Percentiles rank a stretch among this genome's conserved stretches.
These are phyloP conservation scores for Claviceps cyperi DNA, from an alignment of 2,329 filamentous ascomycete species.

Conservation along the genomic window DNA sequence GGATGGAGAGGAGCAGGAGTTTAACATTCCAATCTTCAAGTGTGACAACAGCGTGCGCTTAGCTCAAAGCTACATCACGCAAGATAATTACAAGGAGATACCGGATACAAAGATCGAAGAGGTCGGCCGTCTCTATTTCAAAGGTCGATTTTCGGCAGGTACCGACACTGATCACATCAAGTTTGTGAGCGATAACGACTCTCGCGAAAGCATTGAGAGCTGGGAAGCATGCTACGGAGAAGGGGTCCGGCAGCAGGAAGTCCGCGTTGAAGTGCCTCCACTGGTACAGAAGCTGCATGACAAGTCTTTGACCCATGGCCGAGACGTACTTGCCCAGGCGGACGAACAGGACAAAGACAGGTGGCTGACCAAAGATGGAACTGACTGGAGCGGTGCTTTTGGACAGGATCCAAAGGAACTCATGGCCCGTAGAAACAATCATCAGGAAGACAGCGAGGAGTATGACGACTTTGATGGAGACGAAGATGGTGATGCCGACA, in stretches of 20 bases:
- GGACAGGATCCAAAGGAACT: conserved; percentile 53
- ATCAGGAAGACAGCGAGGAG: conserved; percentile 22
- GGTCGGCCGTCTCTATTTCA: conserved; percentile 69
- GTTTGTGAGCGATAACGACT: conserved; percentile 77
- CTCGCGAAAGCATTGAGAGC: conserved; percentile 82
- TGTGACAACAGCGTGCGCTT: conserved; percentile 62
- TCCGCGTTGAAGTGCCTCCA: conserved; percentile 59
- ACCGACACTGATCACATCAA: conserved; percentile 74
- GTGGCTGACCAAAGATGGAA: conserved; percentile 68
- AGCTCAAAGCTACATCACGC: conserved; percentile 84
- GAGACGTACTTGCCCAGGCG: conserved; percentile 65
- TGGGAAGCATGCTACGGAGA: conserved; percentile 89
- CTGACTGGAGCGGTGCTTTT: conserved; percentile 79
- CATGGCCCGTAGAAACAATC: conserved; percentile 19
- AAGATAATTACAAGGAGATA: conserved; percentile 53
- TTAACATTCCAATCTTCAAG: conserved; percentile 84
- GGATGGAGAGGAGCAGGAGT: conserved; percentile 61
- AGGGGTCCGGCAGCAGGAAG: conserved; percentile 60
- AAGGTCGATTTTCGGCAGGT: conserved; percentile 72
- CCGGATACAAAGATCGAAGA: conserved; percentile 67
- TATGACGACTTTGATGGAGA: conserved; percentile 25
- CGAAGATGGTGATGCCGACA: conserved; percentile 17
- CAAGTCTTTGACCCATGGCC: conserved; percentile 60
- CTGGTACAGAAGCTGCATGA: conserved; percentile 66
- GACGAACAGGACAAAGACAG: conserved; percentile 56